Evolutionary conservation across 2,329 filamentous ascomycete genomes (phyloP).

Genomic region (Aspergillus sp.): DNA sequence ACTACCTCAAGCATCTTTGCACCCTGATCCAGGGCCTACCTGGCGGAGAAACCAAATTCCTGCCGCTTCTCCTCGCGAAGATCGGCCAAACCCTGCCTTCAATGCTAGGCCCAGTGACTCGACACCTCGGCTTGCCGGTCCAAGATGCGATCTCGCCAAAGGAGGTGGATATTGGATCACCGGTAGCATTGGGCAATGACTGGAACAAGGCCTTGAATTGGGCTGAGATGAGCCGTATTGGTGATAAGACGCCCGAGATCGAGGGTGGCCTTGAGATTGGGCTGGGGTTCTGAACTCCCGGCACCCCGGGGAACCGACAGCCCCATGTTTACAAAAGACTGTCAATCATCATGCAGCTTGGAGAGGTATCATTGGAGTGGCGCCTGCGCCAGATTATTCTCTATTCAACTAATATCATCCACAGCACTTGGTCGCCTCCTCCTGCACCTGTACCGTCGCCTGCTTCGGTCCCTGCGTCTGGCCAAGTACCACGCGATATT

Average conservation of each 20-base stretch:
- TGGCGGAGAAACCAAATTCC: slow-evolving; percentile 75
- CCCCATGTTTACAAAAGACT: too few species aligned
- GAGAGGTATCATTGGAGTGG: not conserved
- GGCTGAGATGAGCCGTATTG: slow-evolving; percentile 29
- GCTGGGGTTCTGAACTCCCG: too few species aligned
- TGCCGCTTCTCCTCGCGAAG: slow-evolving; percentile 77
- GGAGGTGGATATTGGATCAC: not conserved
- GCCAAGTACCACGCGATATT: slow-evolving; percentile 18
- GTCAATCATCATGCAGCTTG: too few species aligned
- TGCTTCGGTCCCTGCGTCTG: slow-evolving; percentile 9
- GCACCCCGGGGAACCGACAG: too few species aligned
- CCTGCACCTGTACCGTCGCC: slow-evolving; percentile 3
- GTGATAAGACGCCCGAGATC: slow-evolving; percentile 24
- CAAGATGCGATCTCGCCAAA: not conserved
- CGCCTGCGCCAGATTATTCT: not conserved
- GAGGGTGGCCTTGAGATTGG: slow-evolving; percentile 20
- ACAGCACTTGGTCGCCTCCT: slow-evolving; percentile 16
- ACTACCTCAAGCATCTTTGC: slow-evolving; percentile 73
- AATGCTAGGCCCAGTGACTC: slow-evolving; percentile 25
- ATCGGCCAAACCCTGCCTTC: slow-evolving; percentile 70
- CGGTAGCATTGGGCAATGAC: not conserved
- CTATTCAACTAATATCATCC: not conserved
- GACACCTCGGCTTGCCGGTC: slow-evolving; percentile 27
- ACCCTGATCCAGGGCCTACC: slow-evolving; percentile 71
- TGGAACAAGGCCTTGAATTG: slow-evolving; percentile 22